phyloP scores from a whole-genome alignment of 2,329 filamentous ascomycete genomes.

The Arthrobotrys entomopaga region DNA sequence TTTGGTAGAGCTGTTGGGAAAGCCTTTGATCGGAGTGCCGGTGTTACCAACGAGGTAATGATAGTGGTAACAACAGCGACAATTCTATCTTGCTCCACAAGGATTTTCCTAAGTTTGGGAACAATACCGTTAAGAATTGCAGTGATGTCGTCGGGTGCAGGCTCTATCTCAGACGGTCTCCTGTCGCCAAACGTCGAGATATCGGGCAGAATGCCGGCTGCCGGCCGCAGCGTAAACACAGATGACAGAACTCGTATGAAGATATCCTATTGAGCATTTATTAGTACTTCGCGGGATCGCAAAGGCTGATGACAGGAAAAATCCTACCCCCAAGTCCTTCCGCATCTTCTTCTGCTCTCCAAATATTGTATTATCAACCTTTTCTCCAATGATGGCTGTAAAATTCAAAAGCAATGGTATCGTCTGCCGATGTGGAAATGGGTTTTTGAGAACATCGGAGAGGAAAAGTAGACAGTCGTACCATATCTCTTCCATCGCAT shows the following conservation, averaged over 20 bases:
- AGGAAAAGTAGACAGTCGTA: constrained; percentile 90
- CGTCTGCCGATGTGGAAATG: constrained; percentile 92
- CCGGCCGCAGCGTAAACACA: constrained; percentile 89
- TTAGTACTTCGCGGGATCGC: constrained; percentile 8
- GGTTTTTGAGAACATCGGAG: constrained; percentile 88
- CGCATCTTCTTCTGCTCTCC: constrained; percentile 59
- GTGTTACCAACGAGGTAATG: constrained; percentile 82
- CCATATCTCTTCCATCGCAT: constrained; percentile 99
- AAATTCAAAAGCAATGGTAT: constrained; percentile 87
- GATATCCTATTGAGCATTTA: constrained; percentile 74
- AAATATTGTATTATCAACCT: constrained; percentile 81
- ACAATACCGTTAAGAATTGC: constrained; percentile 81
- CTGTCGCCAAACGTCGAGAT: constrained; percentile 60
- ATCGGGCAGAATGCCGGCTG: constrained; percentile 68
- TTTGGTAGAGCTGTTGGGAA: constrained; percentile 87
- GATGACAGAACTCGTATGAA: constrained; percentile 88
- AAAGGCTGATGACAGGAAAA: neutral
- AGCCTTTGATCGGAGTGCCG: constrained; percentile 80
- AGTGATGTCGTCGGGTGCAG: constrained; percentile 78
- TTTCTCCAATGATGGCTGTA: constrained; percentile 86
- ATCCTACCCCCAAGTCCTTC: constrained; percentile 58
- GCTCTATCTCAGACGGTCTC: constrained; percentile 63
- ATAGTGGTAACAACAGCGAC: constrained; percentile 80
- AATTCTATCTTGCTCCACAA: constrained; percentile 87
- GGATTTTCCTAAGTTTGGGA: constrained; percentile 80